Conservation (phyloP, 441 rosid species). For the Adansonia gregorii region DNA sequence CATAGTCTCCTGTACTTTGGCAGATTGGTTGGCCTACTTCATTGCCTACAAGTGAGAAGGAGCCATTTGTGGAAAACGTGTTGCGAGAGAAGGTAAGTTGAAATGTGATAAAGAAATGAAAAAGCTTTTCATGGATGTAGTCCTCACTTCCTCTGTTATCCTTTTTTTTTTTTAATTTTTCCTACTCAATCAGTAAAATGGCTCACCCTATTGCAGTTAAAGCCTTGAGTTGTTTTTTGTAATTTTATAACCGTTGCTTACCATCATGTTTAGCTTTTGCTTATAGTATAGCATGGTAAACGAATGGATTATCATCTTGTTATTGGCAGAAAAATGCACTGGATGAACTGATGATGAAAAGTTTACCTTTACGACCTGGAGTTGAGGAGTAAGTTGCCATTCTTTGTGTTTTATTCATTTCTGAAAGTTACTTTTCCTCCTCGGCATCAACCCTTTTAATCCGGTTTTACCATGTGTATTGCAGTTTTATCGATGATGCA, state of each 20-base stretch:
- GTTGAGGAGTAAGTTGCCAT: slow-evolving; percentile 65
- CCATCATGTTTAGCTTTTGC: slow-evolving; percentile 6
- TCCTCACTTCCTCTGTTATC: background rate
- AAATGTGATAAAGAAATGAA: background rate
- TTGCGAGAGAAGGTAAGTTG: slow-evolving; percentile 72
- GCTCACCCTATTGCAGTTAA: background rate
- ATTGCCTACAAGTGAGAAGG: slow-evolving; percentile 86
- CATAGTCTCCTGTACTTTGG: slow-evolving; percentile 24
- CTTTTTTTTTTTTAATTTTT: background rate
- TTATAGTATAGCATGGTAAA: slow-evolving; percentile 12
- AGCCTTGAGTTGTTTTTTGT: background rate
- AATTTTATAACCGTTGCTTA: background rate
- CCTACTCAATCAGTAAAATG: background rate
- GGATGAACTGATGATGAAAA: slow-evolving; percentile 67
- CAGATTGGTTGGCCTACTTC: slow-evolving; percentile 98
- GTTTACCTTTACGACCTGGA: slow-evolving; percentile 82
- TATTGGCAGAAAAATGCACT: slow-evolving; percentile 73
- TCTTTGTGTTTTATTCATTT: background rate
- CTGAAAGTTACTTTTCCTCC: background rate
- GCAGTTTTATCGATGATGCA: slow-evolving; percentile 81
- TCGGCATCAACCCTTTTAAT: background rate
- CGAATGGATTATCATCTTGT: slow-evolving; percentile 32
- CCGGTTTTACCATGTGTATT: slow-evolving; percentile 27
- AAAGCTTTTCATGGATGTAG: background rate
- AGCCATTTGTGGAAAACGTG: slow-evolving; percentile 63